phyloP scores from a whole-genome alignment of 495 filamentous ascomycete species.

The Clohesyomyces aquaticus region DNA sequence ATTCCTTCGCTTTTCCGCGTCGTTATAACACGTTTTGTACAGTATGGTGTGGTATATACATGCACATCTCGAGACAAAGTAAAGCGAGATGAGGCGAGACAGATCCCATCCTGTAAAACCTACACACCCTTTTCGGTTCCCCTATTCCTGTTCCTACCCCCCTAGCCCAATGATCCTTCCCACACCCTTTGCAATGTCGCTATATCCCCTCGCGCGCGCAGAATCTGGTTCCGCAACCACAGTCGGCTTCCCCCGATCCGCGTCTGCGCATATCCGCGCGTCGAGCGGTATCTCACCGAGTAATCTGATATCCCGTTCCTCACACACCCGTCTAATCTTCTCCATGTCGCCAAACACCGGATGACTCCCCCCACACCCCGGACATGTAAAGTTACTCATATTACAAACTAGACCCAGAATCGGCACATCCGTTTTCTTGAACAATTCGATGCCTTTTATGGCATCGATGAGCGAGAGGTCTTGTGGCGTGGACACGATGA shows the following conservation, averaged over 20 bases:
- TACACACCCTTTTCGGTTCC: no score
- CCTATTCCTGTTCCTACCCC: no score
- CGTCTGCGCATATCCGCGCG: constrained; percentile 83
- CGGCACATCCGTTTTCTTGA: constrained; percentile 74
- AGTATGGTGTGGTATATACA: no score
- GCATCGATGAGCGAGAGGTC: constrained; percentile 88
- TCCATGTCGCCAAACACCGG: constrained; percentile 73
- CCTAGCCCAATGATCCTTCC: background rate
- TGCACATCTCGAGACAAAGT: no score
- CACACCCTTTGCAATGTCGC: background rate
- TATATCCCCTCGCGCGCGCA: constrained; percentile 68
- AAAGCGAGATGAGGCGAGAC: no score
- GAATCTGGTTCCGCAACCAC: constrained; percentile 83
- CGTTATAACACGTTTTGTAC: no score
- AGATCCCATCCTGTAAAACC: no score
- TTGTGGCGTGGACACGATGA: constrained; percentile 95
- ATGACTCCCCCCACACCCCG: constrained; percentile 72
- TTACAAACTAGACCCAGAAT: constrained; percentile 95
- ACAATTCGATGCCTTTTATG: constrained; percentile 88
- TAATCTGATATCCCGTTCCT: constrained; percentile 69
- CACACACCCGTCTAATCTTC: constrained; percentile 57
- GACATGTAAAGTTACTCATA: constrained; percentile 87
- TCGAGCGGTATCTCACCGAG: constrained; percentile 91
- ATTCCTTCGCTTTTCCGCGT: background rate
- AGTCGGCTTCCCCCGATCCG: constrained; percentile 85